Percentiles rank a stretch among this genome's conserved stretches.
These are phyloP conservation scores for Yarrowia sp. DNA, from an alignment of 805 yeast genomes.

Conservation along the genomic window DNA sequence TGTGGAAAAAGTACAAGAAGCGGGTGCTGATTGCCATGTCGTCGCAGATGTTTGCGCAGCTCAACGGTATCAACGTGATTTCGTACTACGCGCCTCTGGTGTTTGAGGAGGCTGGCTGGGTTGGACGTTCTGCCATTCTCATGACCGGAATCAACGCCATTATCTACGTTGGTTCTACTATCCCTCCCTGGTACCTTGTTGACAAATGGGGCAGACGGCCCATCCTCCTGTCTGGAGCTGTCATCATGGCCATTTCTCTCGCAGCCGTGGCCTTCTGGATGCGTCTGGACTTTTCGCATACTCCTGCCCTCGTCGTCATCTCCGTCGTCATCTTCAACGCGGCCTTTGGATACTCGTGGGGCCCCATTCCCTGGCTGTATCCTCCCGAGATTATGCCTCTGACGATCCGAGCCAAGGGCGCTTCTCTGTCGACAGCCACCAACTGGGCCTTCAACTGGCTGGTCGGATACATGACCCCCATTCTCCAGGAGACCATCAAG, in stretches of 20 bases:
- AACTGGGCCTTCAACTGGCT: constrained; percentile 93
- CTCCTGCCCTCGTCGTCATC: constrained; percentile 75
- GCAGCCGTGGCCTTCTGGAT: constrained; percentile 68
- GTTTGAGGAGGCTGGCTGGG: constrained; percentile 95
- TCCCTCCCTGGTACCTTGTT: constrained; percentile 90
- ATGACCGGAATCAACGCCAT: constrained; percentile 85
- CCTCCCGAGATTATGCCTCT: constrained; percentile 88
- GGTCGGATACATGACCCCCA: constrained; percentile 91
- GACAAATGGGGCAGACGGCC: constrained; percentile 93
- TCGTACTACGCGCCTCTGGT: constrained; percentile 93
- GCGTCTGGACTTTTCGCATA: constrained; percentile 57
- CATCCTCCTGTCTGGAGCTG: constrained; percentile 78
- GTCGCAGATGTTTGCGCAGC: constrained; percentile 90
- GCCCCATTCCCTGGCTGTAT: constrained; percentile 90
- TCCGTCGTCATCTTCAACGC: constrained; percentile 83
- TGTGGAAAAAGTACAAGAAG: constrained; percentile 76
- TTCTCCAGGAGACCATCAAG: constrained; percentile 72
- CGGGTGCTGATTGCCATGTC: constrained; percentile 88
- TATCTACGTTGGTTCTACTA: constrained; percentile 67
- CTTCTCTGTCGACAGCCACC: constrained; percentile 87
- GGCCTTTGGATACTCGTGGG: constrained; percentile 88
- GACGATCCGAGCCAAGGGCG: constrained; percentile 85
- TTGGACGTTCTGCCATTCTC: constrained; percentile 82
- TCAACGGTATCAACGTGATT: constrained; percentile 91
- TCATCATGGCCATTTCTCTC: constrained; percentile 78